Conservation (phyloP, 2,329 filamentous ascomycete species). For the Diaporthe aspalathi region DNA sequence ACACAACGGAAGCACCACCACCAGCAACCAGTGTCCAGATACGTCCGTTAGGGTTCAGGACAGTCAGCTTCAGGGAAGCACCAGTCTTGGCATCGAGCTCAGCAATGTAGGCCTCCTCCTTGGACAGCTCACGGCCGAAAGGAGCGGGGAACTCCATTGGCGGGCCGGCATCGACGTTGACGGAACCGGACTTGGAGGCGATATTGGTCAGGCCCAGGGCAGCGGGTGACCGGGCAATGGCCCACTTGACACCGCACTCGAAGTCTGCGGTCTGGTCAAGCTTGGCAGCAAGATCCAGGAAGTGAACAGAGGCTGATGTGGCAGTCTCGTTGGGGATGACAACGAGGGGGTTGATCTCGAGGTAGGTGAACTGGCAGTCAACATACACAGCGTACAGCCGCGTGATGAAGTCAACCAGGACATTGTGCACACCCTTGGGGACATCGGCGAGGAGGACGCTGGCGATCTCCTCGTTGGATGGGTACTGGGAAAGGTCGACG, state of each 20-base stretch:
- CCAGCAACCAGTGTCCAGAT: conserved; percentile 99
- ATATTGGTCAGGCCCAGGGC: conserved; percentile 85
- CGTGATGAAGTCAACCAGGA: conserved; percentile 98
- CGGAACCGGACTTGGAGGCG: conserved; percentile 74
- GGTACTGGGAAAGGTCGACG: conserved; percentile 93
- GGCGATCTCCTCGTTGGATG: conserved; percentile 95
- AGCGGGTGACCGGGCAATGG: conserved; percentile 89
- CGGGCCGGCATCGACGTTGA: conserved; percentile 94
- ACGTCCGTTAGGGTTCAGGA: conserved; percentile 90
- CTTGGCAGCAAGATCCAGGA: conserved; percentile 98
- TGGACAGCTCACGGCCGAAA: conserved; percentile 97
- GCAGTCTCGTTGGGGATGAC: conserved; percentile 94
- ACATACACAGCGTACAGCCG: conserved; percentile 98
- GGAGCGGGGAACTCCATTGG: conserved; percentile 99
- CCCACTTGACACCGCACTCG: conserved; percentile 99
- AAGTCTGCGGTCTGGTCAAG: conserved; percentile 99
- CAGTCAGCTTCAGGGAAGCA: conserved; percentile 97
- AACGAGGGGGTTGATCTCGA: conserved; percentile 99
- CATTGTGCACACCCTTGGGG: conserved; percentile 94
- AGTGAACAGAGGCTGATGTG: conserved; percentile 95
- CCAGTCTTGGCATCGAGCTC: conserved; percentile 99
- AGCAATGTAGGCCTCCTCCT: conserved; percentile 99
- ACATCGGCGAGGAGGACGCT: conserved; percentile 88
- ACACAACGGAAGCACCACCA: conserved; percentile 99
- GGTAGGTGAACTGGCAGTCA: conserved; percentile 99